Percentiles rank a stretch among this genome's conserved stretches.
Conservation (phyloP, 1,284 basidiomycete genomes). For the Cutaneotrichosporon cavernicola region DNA sequence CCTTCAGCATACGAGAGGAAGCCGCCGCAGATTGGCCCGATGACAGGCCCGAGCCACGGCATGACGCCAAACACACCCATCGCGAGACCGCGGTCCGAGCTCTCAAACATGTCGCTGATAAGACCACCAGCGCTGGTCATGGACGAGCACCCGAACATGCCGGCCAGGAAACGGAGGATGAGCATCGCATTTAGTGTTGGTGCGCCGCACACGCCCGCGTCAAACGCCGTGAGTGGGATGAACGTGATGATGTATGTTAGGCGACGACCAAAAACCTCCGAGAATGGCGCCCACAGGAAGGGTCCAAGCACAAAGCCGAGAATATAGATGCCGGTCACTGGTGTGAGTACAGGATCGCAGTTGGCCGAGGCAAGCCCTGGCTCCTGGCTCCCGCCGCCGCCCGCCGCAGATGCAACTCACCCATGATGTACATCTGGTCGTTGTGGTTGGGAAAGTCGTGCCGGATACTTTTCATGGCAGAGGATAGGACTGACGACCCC, state of each 20-base stretch:
- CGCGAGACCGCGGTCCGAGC: slow-evolving; percentile 50
- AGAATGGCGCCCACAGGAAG: slow-evolving; percentile 38
- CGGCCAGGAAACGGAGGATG: slow-evolving; percentile 54
- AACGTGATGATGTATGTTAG: slow-evolving; percentile 53
- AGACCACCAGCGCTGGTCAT: slow-evolving; percentile 55
- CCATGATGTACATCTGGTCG: slow-evolving; percentile 22
- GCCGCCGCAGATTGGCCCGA: slow-evolving; percentile 51
- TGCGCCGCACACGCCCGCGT: slow-evolving; percentile 50
- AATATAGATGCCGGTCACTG: slow-evolving; percentile 24
- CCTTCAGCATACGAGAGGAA: slow-evolving; percentile 43
- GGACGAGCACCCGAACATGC: slow-evolving; percentile 50
- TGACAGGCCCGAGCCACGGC: slow-evolving; percentile 53
- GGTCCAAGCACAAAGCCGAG: slow-evolving; percentile 26
- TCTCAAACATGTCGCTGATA: slow-evolving; percentile 53
- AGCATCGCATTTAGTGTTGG: slow-evolving; percentile 53
- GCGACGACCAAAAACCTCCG: slow-evolving; percentile 43
- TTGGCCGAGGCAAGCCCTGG: neutral
- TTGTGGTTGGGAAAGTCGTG: slow-evolving; percentile 28
- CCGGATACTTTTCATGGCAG: slow-evolving; percentile 29
- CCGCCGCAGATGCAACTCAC: neutral
- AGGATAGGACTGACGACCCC: slow-evolving; percentile 29
- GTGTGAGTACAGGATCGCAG: neutral
- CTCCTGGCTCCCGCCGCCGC: neutral
- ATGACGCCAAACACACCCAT: slow-evolving; percentile 58
- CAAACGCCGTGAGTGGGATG: slow-evolving; percentile 53